Evolutionary conservation across 345 rosid species (phyloP).

Genomic region (Salix caprea): DNA sequence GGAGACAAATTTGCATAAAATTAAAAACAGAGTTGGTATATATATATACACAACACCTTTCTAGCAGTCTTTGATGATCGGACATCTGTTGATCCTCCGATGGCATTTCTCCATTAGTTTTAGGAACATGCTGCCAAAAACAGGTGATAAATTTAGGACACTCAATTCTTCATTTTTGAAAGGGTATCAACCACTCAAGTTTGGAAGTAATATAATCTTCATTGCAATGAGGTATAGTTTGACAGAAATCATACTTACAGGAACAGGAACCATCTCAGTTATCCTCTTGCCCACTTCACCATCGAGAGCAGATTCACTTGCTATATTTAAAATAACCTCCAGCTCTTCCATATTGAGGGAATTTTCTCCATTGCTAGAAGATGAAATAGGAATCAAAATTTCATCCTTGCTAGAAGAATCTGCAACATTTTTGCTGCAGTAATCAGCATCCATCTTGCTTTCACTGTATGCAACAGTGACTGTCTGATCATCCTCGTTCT

Average conservation of each 20-base stretch:
- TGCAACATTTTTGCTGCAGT: constrained; percentile 7
- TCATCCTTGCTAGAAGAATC: constrained; percentile 15
- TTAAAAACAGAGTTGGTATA: not conserved
- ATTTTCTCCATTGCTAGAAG: constrained; percentile 27
- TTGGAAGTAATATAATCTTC: not conserved
- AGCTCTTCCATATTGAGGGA: constrained; percentile 28
- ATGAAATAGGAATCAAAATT: constrained; percentile 9
- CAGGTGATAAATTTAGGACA: not conserved
- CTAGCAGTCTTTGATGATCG: constrained; percentile 64
- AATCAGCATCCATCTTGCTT: not conserved
- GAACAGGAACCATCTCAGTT: constrained; percentile 64
- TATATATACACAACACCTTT: constrained; percentile 30
- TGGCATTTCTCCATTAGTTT: constrained; percentile 59
- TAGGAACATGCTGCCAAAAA: constrained; percentile 55
- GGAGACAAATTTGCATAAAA: not conserved
- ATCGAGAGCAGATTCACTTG: constrained; percentile 59
- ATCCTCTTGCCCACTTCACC: constrained; percentile 68
- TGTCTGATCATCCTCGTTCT: constrained; percentile 21
- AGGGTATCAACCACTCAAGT: not conserved
- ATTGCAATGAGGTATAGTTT: not conserved
- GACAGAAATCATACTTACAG: constrained; percentile 42
- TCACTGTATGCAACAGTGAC: not conserved
- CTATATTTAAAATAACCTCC: constrained; percentile 32
- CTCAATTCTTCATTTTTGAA: not conserved
- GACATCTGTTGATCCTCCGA: constrained; percentile 55